Conservation (phyloP, 2,329 filamentous ascomycete species). For the Arthrobotrys iridis region DNA sequence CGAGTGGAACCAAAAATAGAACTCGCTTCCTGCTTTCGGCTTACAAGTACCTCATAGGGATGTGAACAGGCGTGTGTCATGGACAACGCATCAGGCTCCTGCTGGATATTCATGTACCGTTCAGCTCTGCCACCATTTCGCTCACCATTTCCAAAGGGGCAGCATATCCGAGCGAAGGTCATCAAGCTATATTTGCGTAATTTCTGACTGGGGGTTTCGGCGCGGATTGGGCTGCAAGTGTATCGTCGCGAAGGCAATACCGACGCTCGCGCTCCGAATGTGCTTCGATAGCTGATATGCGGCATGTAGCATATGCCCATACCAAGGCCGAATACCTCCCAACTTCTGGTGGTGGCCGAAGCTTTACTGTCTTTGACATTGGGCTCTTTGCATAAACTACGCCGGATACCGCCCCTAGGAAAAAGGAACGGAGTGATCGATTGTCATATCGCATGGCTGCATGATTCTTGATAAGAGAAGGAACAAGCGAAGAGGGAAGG, state of each 20-base stretch:
- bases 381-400: conserved; percentile 27
- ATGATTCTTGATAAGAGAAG: conserved; percentile 53
- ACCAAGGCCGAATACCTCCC: conserved; percentile 17
- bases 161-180: conserved; percentile 28
- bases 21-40: conserved; percentile 49
- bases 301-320: conserved; percentile 21
- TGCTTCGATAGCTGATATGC: conserved; percentile 21
- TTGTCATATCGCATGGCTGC: conserved; percentile 54
- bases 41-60: conserved; percentile 49
- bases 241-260: conserved; percentile 39
- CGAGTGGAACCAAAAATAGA: conserved; percentile 41
- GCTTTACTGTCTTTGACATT: conserved; percentile 8
- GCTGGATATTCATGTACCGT: conserved; percentile 10
- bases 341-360: not conserved
- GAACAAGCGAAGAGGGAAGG: conserved; percentile 52
- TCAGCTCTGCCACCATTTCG: conserved; percentile 33
- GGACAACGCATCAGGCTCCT: conserved; percentile 52
- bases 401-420: conserved; percentile 15
- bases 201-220: conserved; percentile 13
- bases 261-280: conserved; percentile 18
- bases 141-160: conserved; percentile 14
- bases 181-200: conserved; percentile 12
- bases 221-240: conserved; percentile 15
- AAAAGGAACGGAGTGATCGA: conserved; percentile 36
- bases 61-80: conserved; percentile 45